Base-by-base conservation (phyloP, 805 yeast genomes). In the Yarrowia sp. region DNA sequence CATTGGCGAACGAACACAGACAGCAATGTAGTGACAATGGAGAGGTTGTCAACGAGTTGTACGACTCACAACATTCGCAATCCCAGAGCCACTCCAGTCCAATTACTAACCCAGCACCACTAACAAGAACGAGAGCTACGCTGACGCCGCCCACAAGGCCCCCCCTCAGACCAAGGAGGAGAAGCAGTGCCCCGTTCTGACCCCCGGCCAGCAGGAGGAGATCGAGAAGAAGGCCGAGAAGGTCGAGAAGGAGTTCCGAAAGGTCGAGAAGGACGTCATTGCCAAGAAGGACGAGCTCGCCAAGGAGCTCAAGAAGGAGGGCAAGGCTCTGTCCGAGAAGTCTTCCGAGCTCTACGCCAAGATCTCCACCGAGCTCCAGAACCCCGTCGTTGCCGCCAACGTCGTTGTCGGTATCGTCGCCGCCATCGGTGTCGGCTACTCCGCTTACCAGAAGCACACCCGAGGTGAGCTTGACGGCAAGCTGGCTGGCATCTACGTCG, bases 261-360 rank as follows among this genome's bases (percentile, higher is more conserved):
- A 64, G 44, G 75, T 74, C 70, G 74, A 74, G 60, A 72, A 70
- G 56, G 73, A 71, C 58, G 78, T 74, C 60, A 69, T 74, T 46
- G 70, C 72, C 46, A 69, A 71, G 71, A 66, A 77, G 67, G 70
- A 71, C 17, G 72, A 68, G 56, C 74, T 76, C 34, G 74, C 76
- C 69, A 63, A 68, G 53, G 71, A 73, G 66, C 73, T 78, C 38
- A 68, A 68, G 33, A 72, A 38, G 30, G 71, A 72, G 53, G 75
- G 74, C 63, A 72, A 70, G 58, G 72, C 66, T 36, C 55, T 61
- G 42, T 61, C 66, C 38, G 55, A 61, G 46, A 46, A 47, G 53
- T 20, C 42, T 5, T 55, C 42, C 52, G 68, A 65, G 66, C 39
- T 42, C 20, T 64, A 50, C 43, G 40, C 60, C 60, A 39, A 50